Base-by-base conservation (phyloP, 176 grass and related monocot species). In the Puya raimondii region DNA sequence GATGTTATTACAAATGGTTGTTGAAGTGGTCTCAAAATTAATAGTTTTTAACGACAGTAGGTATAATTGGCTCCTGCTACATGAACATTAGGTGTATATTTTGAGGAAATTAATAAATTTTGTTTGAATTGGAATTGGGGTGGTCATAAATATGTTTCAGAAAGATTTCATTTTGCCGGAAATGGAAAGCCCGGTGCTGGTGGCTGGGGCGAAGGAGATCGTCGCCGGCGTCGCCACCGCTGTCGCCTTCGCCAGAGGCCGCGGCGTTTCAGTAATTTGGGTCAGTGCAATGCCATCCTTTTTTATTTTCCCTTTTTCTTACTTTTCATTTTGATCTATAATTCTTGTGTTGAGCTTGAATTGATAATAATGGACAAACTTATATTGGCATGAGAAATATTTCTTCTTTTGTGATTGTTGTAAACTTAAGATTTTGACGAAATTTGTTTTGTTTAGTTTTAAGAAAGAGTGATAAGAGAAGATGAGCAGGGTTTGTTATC, bases 221-320 rank as follows among this genome's bases (percentile, higher is more conserved):
- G 69, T 85, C 14, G 79, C 84, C 14, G 2, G 73, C 50, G 84
- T 95, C 4, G 64, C 79, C 0, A 77, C 80, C 63, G 91, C 76
- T 9, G 75, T 95, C 0, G 64, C 84, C 7, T 64, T 86, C 1
- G 86, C 86, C 6, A 51, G 91, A 68, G 42, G 87, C 61, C 84
- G 86, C 63, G 91, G 91, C 66, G 66, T 95, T 70, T 82, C 90
- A 72, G 53, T 95, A 51, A 66, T 95, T 17, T 95, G 91, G 91
- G 91, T 94, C 1, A 49, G 80, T 76, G 16, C 2, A 50, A 53
- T 64, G 2, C 15, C 74, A 56, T 70, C 8, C 1, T 23, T 78
- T 12, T 17, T 15, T 11, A n/a, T 50, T 77, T 68, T 58, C 6
- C 51, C 42, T 15, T 33, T 21, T 33, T n/a, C 50, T 59, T 53